Percentiles rank a stretch among this genome's conserved stretches.
Evolutionary conservation across 345 rosid genomes (phyloP).

Genomic region (Lenwebbia sp.): DNA sequence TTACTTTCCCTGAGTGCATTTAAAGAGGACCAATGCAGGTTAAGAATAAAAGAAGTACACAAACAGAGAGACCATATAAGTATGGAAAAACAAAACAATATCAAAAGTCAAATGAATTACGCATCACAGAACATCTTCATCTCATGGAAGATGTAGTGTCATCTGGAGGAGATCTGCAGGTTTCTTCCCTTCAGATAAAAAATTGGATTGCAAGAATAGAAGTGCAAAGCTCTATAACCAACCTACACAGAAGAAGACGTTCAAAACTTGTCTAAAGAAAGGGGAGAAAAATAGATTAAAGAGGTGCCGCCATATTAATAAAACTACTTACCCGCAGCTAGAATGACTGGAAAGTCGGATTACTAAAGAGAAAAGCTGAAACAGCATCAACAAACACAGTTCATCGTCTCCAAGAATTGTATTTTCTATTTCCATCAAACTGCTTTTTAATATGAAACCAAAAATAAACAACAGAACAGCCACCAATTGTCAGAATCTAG

Average conservation of each 20-base stretch:
- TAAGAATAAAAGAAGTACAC: background rate
- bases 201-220: background rate
- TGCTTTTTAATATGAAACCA: background rate
- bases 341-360: background rate
- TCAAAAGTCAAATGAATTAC: background rate
- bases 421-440: slow-evolving; percentile 4
- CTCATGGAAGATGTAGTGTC: background rate
- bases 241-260: background rate
- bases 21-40: background rate
- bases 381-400: background rate
- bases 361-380: background rate
- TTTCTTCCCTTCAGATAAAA: background rate
- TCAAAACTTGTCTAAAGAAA: background rate
- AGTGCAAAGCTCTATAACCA: background rate
- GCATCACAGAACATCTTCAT: background rate
- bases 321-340: background rate
- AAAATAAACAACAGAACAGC: slow-evolving; percentile 1
- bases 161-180: background rate
- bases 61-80: background rate
- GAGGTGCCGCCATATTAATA: background rate
- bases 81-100: background rate
- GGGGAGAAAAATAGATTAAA: background rate
- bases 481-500: slow-evolving; percentile 1
- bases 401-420: slow-evolving; percentile 7
- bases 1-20: background rate